phyloP scores from a whole-genome alignment of 331 rosid genomes.

The Malus hybrid region DNA sequence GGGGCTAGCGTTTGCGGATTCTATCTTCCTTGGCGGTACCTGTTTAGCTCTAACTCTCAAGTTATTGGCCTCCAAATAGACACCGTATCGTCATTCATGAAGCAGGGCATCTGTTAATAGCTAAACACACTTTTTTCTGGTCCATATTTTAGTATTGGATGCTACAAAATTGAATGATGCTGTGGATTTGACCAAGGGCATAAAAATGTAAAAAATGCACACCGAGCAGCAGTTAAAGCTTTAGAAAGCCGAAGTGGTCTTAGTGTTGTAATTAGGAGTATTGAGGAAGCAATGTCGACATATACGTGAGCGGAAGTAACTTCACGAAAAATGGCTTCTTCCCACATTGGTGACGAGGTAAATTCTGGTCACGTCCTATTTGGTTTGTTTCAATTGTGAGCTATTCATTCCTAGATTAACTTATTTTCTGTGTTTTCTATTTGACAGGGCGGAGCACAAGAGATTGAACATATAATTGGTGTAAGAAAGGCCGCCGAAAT shows the following conservation, averaged over 20 bases:
- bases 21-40: slow-evolving; percentile 79
- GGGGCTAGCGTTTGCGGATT: slow-evolving; percentile 69
- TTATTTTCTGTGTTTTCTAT: not conserved
- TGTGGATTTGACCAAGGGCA: slow-evolving; percentile 24
- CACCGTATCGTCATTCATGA: slow-evolving; percentile 82
- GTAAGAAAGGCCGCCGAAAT: not conserved
- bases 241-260: slow-evolving; percentile 68
- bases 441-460: not conserved
- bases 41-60: slow-evolving; percentile 87
- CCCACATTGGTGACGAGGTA: not conserved
- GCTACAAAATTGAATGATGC: not conserved
- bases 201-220: slow-evolving; percentile 54
- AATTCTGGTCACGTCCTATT: not conserved
- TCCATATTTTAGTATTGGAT: not conserved
- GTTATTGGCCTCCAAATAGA: slow-evolving; percentile 95
- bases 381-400: not conserved
- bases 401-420: not conserved
- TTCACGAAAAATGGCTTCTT: not conserved
- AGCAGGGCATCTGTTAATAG: slow-evolving; percentile 86
- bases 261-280: slow-evolving; percentile 64
- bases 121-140: slow-evolving; percentile 20
- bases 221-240: slow-evolving; percentile 80
- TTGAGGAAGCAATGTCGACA: slow-evolving; percentile 63
- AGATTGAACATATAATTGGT: not conserved
- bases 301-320: slow-evolving; percentile 11